A percentile compares a stretch with the other conserved stretches of the same genome.
Conservation (phyloP, 352 stramenopile genomes). For the Aphanomyces cochlioides region DNA sequence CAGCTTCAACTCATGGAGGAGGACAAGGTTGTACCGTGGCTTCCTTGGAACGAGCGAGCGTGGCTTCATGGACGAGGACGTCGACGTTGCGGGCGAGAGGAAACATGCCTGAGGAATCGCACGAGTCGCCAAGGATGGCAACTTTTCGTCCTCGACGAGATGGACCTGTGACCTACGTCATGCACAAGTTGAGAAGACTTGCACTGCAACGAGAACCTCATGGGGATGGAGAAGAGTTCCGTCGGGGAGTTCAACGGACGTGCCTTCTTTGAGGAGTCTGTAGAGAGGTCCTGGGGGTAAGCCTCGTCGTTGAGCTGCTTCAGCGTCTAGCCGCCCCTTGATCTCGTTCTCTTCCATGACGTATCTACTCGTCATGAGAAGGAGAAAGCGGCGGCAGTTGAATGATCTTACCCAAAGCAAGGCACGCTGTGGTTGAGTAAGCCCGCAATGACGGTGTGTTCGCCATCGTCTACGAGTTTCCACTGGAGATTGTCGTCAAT, state of each 20-base stretch:
- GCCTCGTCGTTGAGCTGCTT: slow-evolving; percentile 71
- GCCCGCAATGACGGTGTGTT: slow-evolving; percentile 55
- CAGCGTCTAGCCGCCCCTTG: slow-evolving; percentile 80
- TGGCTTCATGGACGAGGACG: slow-evolving; percentile 86
- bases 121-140: slow-evolving; percentile 72
- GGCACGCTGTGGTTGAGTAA: slow-evolving; percentile 74
- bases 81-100: slow-evolving; percentile 73
- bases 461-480: slow-evolving; percentile 68
- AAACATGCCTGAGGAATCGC: slow-evolving; percentile 68
- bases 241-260: slow-evolving; percentile 76
- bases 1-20: slow-evolving; percentile 47
- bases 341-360: slow-evolving; percentile 71
- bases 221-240: slow-evolving; percentile 66
- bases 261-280: slow-evolving; percentile 83
- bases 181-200: neutral
- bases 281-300: slow-evolving; percentile 89
- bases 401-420: slow-evolving; percentile 62
- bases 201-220: slow-evolving; percentile 45
- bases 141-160: slow-evolving; percentile 62
- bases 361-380: slow-evolving; percentile 40
- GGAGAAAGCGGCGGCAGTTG: neutral
- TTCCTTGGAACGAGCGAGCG: slow-evolving; percentile 45
- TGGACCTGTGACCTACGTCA: slow-evolving; percentile 51
- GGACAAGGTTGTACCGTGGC: neutral
- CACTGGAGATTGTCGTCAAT: slow-evolving; percentile 60